Base-by-base conservation (phyloP, 495 filamentous ascomycete genomes). In the Talaromyces adpressus region DNA sequence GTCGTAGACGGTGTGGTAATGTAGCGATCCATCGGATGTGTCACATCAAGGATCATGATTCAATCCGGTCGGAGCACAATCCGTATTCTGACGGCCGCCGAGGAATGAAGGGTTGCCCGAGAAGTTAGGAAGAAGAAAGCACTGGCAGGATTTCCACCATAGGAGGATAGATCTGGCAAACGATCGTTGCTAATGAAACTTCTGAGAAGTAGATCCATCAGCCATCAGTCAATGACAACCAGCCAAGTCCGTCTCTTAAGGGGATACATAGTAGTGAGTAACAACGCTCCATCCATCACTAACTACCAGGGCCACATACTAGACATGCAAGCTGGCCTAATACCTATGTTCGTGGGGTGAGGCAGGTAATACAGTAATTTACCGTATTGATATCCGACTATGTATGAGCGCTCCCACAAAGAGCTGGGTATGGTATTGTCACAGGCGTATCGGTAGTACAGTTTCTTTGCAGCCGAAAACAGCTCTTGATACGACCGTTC, bases 401-500 rank as follows among this genome's bases (percentile, higher is more conserved):
- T 54, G 9, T n/a, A 14, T 6, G 11, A 16, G 51, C 7, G 23
- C 4, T 29, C 23, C 5, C 4, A 23, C 51, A n/a, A 12, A 25
- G 7, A 54, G 4, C 25, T 6, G 6, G 5, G 51, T 20, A 20
- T 16, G 51, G 51, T 54, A 54, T 54, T 29, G 51, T 54, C 22
- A 54, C 23, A 54, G 51, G 1, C 22, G 51, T 54, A 54, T 54
- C 25, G 9, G n/a, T 29, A 23, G 11, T n/a, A 25, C 20, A 23
- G 27, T 25, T 29, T 4, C 51, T 54, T 27, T 54, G 49, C 51
- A 11, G 51, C 51, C 51, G 51, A 29, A 54, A 54, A 54, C 23
- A 54, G 51, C 51, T 54, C 51, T 54, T 54, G 25, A 23, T 54
- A 54, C 51, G 51, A 54, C 51, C 51, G 51, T 54, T 54, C 51